Conservation (phyloP, 1,284 basidiomycete species). For the Takashimella tepidaria region DNA sequence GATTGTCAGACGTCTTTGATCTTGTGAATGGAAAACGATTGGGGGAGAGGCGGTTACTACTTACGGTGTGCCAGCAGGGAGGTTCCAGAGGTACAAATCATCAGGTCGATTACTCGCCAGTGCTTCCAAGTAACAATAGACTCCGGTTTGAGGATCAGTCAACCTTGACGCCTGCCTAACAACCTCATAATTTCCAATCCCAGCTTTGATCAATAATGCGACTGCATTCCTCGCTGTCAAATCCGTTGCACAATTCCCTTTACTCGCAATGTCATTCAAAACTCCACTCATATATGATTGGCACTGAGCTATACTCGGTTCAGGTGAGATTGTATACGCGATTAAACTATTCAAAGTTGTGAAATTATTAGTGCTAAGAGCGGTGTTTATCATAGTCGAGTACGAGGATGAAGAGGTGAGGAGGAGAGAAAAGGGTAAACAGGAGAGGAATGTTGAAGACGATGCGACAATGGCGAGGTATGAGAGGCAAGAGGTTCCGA, state of each 20-base stretch:
- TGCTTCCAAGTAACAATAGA: constrained; percentile 44
- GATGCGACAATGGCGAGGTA: constrained; percentile 70
- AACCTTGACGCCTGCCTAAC: constrained; percentile 35
- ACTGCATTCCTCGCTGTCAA: constrained; percentile 6
- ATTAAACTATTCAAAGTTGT: constrained; percentile 61
- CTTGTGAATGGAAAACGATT: not conserved
- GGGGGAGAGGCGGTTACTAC: constrained; percentile 9
- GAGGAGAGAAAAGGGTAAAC: constrained; percentile 70
- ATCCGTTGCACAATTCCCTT: constrained; percentile 36
- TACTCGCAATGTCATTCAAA: constrained; percentile 18
- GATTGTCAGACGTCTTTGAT: not conserved
- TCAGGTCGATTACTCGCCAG: constrained; percentile 31
- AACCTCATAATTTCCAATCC: constrained; percentile 34
- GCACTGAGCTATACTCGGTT: constrained; percentile 22
- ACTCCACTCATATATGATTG: constrained; percentile 25
- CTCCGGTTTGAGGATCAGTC: constrained; percentile 27
- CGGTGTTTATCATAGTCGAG: constrained; percentile 23
- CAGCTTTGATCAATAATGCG: not conserved
- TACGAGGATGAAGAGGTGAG: constrained; percentile 58
- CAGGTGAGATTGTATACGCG: constrained; percentile 24
- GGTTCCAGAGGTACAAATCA: constrained; percentile 43
- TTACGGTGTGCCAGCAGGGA: constrained; percentile 41
- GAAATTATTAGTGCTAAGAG: constrained; percentile 58
- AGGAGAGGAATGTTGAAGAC: constrained; percentile 57
- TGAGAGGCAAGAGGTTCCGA: constrained; percentile 60